Conservation (phyloP, 805 yeast species). For the Naumovozyma castellii region DNA sequence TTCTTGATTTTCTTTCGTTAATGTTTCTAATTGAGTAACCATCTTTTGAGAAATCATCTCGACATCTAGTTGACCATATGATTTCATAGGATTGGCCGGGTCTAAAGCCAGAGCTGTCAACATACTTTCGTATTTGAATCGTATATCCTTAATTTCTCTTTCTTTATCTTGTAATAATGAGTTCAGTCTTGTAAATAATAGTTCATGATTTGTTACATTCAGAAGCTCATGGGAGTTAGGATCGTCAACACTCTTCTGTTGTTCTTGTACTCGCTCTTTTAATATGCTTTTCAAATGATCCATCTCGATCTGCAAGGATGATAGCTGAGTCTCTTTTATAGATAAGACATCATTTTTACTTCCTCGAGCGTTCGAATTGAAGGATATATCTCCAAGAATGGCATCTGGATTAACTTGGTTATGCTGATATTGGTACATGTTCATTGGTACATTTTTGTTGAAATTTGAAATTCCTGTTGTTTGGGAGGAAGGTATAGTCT, state of each 20-base stretch:
- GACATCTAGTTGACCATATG: constrained; percentile 57
- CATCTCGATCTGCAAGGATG: constrained; percentile 38
- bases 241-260: background rate
- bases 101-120: constrained; percentile 45
- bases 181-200: background rate
- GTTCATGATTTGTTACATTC: background rate
- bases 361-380: background rate
- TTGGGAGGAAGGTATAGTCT: background rate
- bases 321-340: constrained; percentile 45
- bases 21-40: constrained; percentile 46
- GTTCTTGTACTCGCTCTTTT: background rate
- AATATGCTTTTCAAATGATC: constrained; percentile 27
- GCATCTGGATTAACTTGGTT: constrained; percentile 20
- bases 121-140: constrained; percentile 39
- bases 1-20: constrained; percentile 62
- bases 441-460: background rate
- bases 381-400: constrained; percentile 12
- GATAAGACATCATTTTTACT: constrained; percentile 22
- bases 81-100: constrained; percentile 39
- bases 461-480: background rate
- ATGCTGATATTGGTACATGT: background rate
- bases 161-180: background rate
- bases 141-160: background rate
- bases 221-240: background rate
- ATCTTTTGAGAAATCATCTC: constrained; percentile 70